These are phyloP conservation scores for Microthlaspi erraticum DNA, from an alignment of 345 rosid genomes.

Conservation along the genomic window DNA sequence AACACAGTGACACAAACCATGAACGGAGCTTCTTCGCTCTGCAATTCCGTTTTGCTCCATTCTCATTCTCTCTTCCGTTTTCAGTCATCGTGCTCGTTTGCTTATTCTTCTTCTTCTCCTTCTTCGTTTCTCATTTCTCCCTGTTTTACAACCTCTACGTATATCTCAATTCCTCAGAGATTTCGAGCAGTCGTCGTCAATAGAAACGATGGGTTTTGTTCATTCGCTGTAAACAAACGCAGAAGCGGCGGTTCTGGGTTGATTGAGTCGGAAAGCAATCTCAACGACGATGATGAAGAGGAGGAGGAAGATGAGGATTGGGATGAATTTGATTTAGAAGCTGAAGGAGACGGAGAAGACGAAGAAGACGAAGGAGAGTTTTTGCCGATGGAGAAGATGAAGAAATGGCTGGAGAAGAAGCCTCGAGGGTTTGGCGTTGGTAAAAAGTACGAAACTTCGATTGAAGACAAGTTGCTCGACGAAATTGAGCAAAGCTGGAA, in stretches of 20 bases:
- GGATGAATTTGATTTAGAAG: slow-evolving; percentile 44
- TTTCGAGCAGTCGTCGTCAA: slow-evolving; percentile 18
- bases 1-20: slow-evolving; percentile 21
- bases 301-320: slow-evolving; percentile 48
- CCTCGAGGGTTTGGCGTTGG: slow-evolving; percentile 84
- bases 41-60: slow-evolving; percentile 39
- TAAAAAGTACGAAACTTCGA: slow-evolving; percentile 66
- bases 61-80: slow-evolving; percentile 26
- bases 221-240: slow-evolving; percentile 37
- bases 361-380: slow-evolving; percentile 54
- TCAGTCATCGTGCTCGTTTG: not conserved
- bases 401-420: slow-evolving; percentile 68
- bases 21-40: slow-evolving; percentile 42
- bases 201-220: slow-evolving; percentile 33
- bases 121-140: not conserved
- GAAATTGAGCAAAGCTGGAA: slow-evolving; percentile 69
- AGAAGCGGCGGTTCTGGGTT: slow-evolving; percentile 11
- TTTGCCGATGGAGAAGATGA: slow-evolving; percentile 64
- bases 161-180: slow-evolving; percentile 32
- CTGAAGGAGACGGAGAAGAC: slow-evolving; percentile 46
- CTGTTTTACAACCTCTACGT: slow-evolving; percentile 5
- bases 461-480: slow-evolving; percentile 81
- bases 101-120: not conserved
- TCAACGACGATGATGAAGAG: slow-evolving; percentile 1
- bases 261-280: slow-evolving; percentile 30